Conservation (phyloP, 2,329 filamentous ascomycete genomes). For the Monosporascus sp. region DNA sequence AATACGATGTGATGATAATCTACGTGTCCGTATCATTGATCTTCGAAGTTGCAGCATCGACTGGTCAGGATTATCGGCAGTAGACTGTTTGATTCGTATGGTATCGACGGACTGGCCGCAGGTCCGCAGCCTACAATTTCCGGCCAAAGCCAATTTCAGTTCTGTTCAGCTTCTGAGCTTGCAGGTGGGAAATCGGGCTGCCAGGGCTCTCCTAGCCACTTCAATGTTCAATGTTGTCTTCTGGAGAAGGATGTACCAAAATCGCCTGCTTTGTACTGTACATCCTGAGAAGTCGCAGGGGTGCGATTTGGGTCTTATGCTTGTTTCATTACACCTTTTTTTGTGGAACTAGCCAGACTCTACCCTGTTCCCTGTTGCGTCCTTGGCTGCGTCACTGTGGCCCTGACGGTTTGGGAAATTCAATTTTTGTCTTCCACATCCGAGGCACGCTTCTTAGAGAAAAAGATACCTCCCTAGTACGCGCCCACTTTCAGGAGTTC, state of each 20-base stretch:
- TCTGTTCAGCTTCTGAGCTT: background rate
- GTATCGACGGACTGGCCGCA: background rate
- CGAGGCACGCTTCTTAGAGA: too few relatives aligned
- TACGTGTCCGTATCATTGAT: too few relatives aligned
- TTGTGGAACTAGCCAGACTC: slow-evolving; percentile 12
- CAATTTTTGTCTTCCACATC: slow-evolving; percentile 23
- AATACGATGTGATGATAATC: too few relatives aligned
- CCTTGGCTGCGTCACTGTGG: slow-evolving; percentile 25
- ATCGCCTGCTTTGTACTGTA: slow-evolving; percentile 4
- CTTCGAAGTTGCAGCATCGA: too few relatives aligned
- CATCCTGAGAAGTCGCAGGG: slow-evolving; percentile 16
- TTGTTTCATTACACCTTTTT: slow-evolving; percentile 27
- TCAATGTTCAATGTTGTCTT: background rate
- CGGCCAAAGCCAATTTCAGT: background rate
- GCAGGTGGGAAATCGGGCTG: background rate
- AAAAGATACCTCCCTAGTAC: slow-evolving; percentile 12
- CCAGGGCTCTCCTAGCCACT: background rate
- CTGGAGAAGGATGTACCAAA: background rate
- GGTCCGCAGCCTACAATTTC: background rate
- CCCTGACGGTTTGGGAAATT: slow-evolving; percentile 19
- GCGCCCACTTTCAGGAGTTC: slow-evolving; percentile 5
- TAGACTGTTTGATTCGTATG: background rate
- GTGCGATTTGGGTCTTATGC: slow-evolving; percentile 22
- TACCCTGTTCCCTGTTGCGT: slow-evolving; percentile 16
- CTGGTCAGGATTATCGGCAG: too few relatives aligned